A percentile compares a stretch with the other conserved stretches of the same genome.
phyloP scores from a whole-genome alignment of 2,329 filamentous ascomycete genomes.

The Aspergillus tanneri region DNA sequence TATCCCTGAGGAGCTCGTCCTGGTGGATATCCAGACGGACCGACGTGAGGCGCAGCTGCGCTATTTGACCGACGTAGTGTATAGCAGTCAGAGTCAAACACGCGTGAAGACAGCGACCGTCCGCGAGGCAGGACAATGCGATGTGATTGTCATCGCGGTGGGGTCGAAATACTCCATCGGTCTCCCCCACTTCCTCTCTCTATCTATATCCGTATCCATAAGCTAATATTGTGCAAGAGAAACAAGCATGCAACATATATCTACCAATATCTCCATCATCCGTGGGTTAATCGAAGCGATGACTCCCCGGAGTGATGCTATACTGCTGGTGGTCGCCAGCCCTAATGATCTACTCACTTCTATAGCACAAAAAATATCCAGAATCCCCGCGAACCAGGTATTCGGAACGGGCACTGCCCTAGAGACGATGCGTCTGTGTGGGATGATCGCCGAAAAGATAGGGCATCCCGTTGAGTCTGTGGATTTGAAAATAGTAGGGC shows the following conservation, averaged over 20 bases:
- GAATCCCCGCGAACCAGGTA: slow-evolving; percentile 51
- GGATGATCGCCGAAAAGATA: slow-evolving; percentile 14
- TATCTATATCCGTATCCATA: not conserved
- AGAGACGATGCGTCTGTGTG: slow-evolving; percentile 52
- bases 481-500: too few species aligned
- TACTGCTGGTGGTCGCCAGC: slow-evolving; percentile 55
- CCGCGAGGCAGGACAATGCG: slow-evolving; percentile 53
- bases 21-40: slow-evolving; percentile 49
- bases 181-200: slow-evolving; percentile 10
- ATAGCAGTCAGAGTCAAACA: slow-evolving; percentile 33
- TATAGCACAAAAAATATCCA: slow-evolving; percentile 49
- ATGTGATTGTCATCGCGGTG: slow-evolving; percentile 56
- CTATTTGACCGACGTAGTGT: slow-evolving; percentile 52
- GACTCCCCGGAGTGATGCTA: slow-evolving; percentile 47
- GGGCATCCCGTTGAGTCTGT: too few species aligned
- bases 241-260: slow-evolving; percentile 48
- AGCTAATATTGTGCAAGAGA: slow-evolving; percentile 29
- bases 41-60: slow-evolving; percentile 50
- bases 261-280: slow-evolving; percentile 45
- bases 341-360: slow-evolving; percentile 57
- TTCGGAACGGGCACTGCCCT: slow-evolving; percentile 56
- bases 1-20: slow-evolving; percentile 53
- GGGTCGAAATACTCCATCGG: slow-evolving; percentile 52
- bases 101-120: slow-evolving; percentile 47
- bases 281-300: slow-evolving; percentile 50